A percentile compares a stretch with the other conserved stretches of the same genome.
These are phyloP conservation scores for Boletus sp. DNA, from an alignment of 768 basidiomycete species.

Conservation along the genomic window DNA sequence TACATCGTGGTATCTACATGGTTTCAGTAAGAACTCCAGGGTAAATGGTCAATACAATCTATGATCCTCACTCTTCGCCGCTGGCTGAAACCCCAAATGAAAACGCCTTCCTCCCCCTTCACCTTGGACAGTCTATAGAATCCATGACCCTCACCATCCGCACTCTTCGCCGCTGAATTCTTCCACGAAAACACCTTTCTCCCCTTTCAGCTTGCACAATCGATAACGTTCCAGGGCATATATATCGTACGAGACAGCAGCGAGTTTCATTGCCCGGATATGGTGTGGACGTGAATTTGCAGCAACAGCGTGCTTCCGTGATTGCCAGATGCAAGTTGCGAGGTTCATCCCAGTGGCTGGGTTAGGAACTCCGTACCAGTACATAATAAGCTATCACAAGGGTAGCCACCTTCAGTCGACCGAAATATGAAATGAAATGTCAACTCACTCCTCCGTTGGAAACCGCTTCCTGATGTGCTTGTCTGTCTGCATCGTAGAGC, in stretches of 20 bases:
- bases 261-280: conserved; percentile 76
- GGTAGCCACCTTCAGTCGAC: conserved; percentile 2
- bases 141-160: conserved; percentile 51
- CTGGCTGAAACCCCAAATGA: too few relatives aligned
- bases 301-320: conserved; percentile 74
- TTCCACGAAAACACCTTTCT: conserved; percentile 52
- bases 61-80: not conserved
- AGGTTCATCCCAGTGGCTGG: conserved; percentile 77
- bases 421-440: not conserved
- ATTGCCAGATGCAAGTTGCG: conserved; percentile 96
- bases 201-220: conserved; percentile 63
- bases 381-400: conserved; percentile 64
- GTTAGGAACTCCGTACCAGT: conserved; percentile 91
- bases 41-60: not conserved
- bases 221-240: conserved; percentile 77
- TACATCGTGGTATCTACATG: not conserved
- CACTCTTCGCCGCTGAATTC: conserved; percentile 63
- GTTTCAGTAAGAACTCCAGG: not conserved
- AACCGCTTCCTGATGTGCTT: conserved; percentile 92
- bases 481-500: conserved; percentile 81
- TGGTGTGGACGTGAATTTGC: conserved; percentile 82
- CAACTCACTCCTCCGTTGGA: conserved; percentile 73
- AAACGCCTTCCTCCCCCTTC: not conserved
- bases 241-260: conserved; percentile 70
- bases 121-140: not conserved